Base-by-base conservation (phyloP, 2,329 filamentous ascomycete species). In the Fusarium mangiferae region DNA sequence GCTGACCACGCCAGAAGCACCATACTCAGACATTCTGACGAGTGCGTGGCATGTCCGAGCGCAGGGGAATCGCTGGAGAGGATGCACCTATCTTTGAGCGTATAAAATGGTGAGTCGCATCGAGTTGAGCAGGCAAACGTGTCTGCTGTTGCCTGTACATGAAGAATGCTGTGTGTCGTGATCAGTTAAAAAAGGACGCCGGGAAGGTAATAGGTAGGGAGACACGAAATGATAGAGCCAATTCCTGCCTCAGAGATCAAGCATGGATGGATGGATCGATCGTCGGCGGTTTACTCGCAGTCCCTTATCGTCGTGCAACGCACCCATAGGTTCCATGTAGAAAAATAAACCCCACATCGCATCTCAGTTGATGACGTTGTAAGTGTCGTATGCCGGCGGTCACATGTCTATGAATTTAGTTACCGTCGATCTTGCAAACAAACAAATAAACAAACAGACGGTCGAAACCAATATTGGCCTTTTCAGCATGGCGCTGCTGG, bases 1-100 rank as follows among this genome's bases (percentile, higher is more conserved):
- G 41, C 71, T 77, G 42, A 76, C 49, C 46, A 65, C 58, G 65
- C 78, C 77, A 28, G 77, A 70, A 39, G 68, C 69, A 59, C 68
- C 75, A 44, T 71, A 76, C 65, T 78, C 77, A 68, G 77, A 77
- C 77, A 78, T 78, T 62, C 28, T 75, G 68, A 49, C 55, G 26
- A 45, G 44, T 28, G 64, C 26, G 55, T 62, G 60, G 52, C 66
- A 72, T 72, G 52, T 59, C 59, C 60, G 62, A 68, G 45, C 42
- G 55, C 54, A 42, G 39, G 42, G 39, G 26, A 39, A 45, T 24
- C 51, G 51, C 15, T 60, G 30, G 26, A 38, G 26, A 44, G 24
- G 44, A 17, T 28, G 41, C 38, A 22, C 22, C 15, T 52, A 30
- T 52, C n/a, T 52, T 20, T 44, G 24, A 33, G 51, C 67, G 73